phyloP scores from a whole-genome alignment of 2,329 filamentous ascomycete species.

The Ophiostoma tasmaniense region DNA sequence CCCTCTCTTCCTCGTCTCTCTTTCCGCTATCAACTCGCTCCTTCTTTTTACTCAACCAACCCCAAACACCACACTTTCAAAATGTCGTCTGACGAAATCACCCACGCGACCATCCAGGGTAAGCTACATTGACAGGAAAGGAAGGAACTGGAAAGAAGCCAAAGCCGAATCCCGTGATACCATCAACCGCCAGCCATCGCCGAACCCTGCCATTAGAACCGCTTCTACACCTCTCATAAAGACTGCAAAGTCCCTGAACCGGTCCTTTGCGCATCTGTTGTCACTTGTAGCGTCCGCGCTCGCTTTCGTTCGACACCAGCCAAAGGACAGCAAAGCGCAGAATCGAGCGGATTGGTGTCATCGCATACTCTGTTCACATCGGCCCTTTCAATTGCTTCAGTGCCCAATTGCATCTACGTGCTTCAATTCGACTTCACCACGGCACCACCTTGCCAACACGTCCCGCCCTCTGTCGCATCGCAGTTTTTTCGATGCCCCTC shows the following conservation, averaged over 20 bases:
- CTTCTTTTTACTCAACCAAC: background rate
- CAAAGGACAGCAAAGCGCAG: background rate
- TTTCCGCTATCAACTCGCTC: background rate
- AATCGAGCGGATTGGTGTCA: background rate
- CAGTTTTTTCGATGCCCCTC: constrained; percentile 18
- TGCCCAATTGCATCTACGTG: background rate
- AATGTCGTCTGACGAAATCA: constrained; percentile 52
- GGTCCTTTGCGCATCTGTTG: background rate
- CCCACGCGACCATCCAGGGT: constrained; percentile 71
- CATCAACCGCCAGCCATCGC: background rate
- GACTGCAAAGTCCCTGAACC: background rate
- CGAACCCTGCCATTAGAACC: background rate
- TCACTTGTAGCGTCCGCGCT: background rate
- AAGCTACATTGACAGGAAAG: constrained; percentile 22
- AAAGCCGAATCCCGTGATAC: constrained; percentile 9
- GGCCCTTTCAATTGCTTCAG: background rate
- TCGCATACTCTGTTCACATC: background rate
- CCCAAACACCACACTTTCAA: constrained; percentile 25
- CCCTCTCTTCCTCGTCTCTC: background rate
- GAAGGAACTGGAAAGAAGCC: background rate
- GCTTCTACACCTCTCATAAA: background rate
- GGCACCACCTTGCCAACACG: background rate
- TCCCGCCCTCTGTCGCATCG: constrained; percentile 11
- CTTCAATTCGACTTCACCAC: background rate
- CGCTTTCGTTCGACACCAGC: background rate